phyloP scores from a whole-genome alignment of 2,329 filamentous ascomycete species.

The Fusarium secorum region DNA sequence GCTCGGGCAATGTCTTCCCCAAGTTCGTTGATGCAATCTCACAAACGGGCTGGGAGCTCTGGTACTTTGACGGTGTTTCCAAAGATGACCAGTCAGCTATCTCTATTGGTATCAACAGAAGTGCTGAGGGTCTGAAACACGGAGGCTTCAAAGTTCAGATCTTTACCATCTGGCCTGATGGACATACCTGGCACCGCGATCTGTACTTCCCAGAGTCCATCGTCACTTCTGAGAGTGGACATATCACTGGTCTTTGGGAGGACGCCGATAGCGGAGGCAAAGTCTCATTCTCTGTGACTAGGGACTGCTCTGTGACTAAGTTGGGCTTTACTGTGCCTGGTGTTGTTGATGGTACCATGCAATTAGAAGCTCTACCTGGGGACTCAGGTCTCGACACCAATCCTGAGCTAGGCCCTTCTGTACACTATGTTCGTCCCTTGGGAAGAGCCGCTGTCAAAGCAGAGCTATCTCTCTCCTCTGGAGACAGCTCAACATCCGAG shows the following conservation, averaged over 20 bases:
- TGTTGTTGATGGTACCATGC: neutral
- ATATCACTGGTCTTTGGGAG: fast-evolving
- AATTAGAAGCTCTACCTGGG: fast-evolving
- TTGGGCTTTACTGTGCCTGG: neutral
- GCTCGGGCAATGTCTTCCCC: neutral
- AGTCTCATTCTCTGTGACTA: neutral
- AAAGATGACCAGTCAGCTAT: neutral
- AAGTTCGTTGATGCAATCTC: neutral
- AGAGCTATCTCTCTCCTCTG: fast-evolving
- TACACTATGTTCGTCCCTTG: neutral
- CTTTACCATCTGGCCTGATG: neutral
- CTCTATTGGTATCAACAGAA: neutral
- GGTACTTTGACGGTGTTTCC: neutral
- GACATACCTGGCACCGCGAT: neutral
- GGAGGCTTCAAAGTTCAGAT: neutral
- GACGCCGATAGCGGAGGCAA: fast-evolving
- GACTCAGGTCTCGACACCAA: neutral
- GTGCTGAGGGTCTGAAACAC: neutral
- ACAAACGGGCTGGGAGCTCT: neutral
- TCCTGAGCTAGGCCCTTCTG: neutral
- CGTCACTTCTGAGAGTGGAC: neutral
- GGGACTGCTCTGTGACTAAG: fast-evolving
- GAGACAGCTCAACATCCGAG: neutral
- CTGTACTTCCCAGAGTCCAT: neutral
- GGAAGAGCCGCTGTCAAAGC: fast-evolving